These are phyloP conservation scores for Suhomyces maxii DNA, from an alignment of 1,139 yeast species.

Conservation along the genomic window DNA sequence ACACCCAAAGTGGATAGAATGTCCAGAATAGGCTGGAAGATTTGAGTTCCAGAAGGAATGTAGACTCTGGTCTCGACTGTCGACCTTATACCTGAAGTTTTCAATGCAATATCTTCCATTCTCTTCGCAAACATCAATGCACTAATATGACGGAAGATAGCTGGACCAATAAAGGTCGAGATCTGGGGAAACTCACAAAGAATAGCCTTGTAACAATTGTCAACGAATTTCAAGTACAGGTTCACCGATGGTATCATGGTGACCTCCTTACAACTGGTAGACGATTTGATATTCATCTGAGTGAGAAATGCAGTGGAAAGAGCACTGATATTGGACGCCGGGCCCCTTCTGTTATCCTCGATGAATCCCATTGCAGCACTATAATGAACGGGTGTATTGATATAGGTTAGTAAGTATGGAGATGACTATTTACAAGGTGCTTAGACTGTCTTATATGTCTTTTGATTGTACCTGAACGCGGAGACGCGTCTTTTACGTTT, in stretches of 20 bases:
- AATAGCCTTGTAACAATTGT: conserved; percentile 6
- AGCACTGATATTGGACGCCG: conserved; percentile 5
- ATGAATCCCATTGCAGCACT: conserved; percentile 1
- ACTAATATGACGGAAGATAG: conserved; percentile 8
- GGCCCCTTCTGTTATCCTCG: conserved; percentile 3
- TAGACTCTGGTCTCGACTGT: conserved; percentile 8
- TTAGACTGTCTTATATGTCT: background rate
- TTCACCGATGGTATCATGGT: conserved; percentile 8
- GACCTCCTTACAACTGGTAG: conserved; percentile 7
- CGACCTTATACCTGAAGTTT: conserved; percentile 9
- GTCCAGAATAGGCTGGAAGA: conserved; percentile 10
- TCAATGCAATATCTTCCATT: conserved; percentile 8
- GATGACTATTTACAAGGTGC: too few relatives aligned
- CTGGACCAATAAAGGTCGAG: conserved; percentile 7
- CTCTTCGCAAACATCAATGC: conserved; percentile 10
- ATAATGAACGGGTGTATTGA: background rate
- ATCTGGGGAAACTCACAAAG: conserved; percentile 6
- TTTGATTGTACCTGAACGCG: background rate
- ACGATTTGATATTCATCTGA: conserved; percentile 2
- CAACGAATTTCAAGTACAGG: conserved; percentile 8
- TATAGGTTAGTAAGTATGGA: too few relatives aligned
- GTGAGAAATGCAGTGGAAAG: conserved; percentile 5
- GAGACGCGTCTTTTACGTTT: background rate
- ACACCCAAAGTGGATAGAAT: conserved; percentile 7
- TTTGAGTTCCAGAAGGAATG: conserved; percentile 7